Conservation (phyloP, 257 asterid species). For the Nicotiana otophora region DNA sequence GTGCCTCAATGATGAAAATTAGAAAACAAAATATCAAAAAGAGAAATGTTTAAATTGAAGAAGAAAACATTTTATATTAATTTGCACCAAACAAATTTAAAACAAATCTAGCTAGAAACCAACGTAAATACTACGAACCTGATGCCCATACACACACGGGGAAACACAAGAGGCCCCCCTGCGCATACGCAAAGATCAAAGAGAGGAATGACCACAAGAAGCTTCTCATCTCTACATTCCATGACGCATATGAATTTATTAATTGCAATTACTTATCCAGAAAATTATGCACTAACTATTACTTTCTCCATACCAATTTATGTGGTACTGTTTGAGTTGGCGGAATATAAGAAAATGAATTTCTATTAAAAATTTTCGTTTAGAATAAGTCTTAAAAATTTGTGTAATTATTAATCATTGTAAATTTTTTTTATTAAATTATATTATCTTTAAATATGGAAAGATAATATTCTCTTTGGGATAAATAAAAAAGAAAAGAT, state of each 20-base stretch:
- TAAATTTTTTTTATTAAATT: too few species aligned
- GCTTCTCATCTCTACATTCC: neutral
- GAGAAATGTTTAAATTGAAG: neutral
- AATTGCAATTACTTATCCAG: too few species aligned
- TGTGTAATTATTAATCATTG: too few species aligned
- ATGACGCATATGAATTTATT: neutral
- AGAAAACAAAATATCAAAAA: neutral
- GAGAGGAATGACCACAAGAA: neutral
- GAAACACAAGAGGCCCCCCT: neutral
- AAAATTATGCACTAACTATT: too few species aligned
- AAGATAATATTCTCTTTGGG: too few species aligned
- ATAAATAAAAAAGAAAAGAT: too few species aligned
- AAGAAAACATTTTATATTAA: neutral
- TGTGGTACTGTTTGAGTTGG: too few species aligned
- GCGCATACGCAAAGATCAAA: neutral
- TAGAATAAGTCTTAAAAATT: too few species aligned
- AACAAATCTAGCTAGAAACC: neutral
- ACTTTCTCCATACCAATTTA: too few species aligned
- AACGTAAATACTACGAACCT: neutral
- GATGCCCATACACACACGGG: slow-evolving; percentile 1
- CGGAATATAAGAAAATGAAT: too few species aligned
- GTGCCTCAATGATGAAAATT: neutral
- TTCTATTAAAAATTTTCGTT: too few species aligned
- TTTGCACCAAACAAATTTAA: neutral
- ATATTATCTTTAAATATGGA: too few species aligned